phyloP scores from a whole-genome alignment of 2,329 filamentous ascomycete species.

The Endoconidiophora laricicola region DNA sequence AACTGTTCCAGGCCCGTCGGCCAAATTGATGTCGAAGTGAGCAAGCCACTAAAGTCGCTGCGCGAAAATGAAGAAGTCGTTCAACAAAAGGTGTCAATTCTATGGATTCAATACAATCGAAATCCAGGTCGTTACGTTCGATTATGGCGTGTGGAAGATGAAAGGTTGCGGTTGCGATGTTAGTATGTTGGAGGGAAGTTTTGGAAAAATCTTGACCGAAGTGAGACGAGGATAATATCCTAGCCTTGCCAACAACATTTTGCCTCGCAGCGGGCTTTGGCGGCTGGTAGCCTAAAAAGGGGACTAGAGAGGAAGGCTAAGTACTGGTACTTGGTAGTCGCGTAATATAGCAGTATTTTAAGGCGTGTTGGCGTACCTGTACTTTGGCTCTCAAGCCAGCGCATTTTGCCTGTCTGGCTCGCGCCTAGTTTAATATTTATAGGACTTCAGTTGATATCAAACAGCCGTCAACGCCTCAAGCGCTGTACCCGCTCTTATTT shows the following conservation, averaged over 20 bases:
- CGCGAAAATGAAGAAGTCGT: neutral
- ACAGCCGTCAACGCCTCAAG: too few relatives aligned
- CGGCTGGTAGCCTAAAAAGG: constrained; percentile 12
- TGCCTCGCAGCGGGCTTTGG: constrained; percentile 9
- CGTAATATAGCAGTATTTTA: neutral
- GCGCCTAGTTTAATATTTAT: too few relatives aligned
- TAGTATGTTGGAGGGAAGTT: constrained; percentile 12
- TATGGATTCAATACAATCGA: constrained; percentile 2
- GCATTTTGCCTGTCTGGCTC: too few relatives aligned
- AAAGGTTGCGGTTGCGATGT: constrained; percentile 3
- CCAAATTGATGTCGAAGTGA: neutral
- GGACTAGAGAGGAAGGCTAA: neutral
- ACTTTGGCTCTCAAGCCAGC: neutral
- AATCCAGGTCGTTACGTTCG: constrained; percentile 11
- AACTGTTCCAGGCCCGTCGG: constrained; percentile 3
- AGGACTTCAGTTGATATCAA: too few relatives aligned
- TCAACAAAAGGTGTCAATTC: neutral
- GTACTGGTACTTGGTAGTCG: constrained; percentile 7
- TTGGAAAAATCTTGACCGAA: constrained; percentile 13
- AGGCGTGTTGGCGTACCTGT: constrained; percentile 8
- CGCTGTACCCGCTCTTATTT: too few relatives aligned
- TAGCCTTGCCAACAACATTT: constrained; percentile 12
- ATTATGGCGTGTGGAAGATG: constrained; percentile 10
- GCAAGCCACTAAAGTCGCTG: neutral
- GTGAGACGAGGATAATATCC: constrained; percentile 12